Evolutionary conservation across 164 flowering plant genomes (phyloP).

Genomic region (grape (Vitis vinifera)): DNA sequence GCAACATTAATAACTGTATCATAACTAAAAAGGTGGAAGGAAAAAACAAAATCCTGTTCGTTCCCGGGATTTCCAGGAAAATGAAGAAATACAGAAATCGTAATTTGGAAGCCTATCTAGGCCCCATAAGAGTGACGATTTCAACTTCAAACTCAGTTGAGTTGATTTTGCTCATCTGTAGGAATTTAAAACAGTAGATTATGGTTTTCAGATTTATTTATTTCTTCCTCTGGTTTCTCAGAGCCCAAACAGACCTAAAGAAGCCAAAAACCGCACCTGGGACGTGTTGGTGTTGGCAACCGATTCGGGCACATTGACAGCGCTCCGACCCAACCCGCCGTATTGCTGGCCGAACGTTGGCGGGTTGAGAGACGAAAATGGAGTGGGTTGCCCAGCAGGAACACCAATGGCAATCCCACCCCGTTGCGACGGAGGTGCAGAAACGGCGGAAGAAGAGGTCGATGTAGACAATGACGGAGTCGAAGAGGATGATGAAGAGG

Average conservation of each 20-base stretch:
- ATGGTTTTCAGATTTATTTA: neutral
- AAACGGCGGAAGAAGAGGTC: slow-evolving; percentile 15
- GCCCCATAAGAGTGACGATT: no score
- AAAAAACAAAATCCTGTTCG: no score
- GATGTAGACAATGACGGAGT: slow-evolving; percentile 3
- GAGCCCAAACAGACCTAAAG: neutral
- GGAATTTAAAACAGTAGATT: no score
- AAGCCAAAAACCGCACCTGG: slow-evolving; percentile 27
- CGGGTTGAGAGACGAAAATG: slow-evolving; percentile 29
- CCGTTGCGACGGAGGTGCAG: slow-evolving; percentile 27
- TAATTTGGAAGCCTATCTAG: no score
- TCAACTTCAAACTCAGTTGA: no score
- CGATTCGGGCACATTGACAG: slow-evolving; percentile 32
- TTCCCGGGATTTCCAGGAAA: neutral
- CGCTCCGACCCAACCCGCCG: slow-evolving; percentile 39
- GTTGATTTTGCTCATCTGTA: no score
- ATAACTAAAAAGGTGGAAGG: neutral
- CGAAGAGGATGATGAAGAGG: slow-evolving; percentile 9
- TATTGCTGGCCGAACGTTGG: slow-evolving; percentile 41
- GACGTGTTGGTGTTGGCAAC: slow-evolving; percentile 22
- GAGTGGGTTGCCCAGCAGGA: slow-evolving; percentile 45
- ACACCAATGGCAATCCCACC: slow-evolving; percentile 67
- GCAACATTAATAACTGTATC: neutral
- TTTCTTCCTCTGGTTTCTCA: neutral
- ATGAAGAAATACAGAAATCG: neutral